Percentiles rank a stretch among this genome's conserved stretches.
Evolutionary conservation across 306 rosid species (phyloP).

Genomic region (Quercus aquifolioides): DNA sequence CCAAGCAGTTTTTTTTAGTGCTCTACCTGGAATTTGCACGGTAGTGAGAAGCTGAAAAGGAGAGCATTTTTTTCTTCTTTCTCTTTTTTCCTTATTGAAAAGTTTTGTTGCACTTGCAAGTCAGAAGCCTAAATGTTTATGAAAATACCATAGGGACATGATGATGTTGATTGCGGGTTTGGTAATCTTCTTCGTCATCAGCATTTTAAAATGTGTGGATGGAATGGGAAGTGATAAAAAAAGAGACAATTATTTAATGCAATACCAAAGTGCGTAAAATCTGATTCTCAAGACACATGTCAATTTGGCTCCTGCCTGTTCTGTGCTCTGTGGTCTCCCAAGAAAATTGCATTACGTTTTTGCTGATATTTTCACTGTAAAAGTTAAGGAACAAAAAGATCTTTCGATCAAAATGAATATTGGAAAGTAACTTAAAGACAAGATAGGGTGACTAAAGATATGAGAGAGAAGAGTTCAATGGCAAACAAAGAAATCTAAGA

Average conservation of each 20-base stretch:
- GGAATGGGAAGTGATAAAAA: constrained; percentile 15
- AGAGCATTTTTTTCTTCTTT: not conserved
- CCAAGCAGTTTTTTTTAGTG: not conserved
- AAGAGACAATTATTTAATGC: not conserved
- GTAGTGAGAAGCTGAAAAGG: constrained; percentile 2
- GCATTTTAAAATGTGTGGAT: constrained; percentile 29
- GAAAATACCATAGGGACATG: not conserved
- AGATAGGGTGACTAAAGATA: not conserved
- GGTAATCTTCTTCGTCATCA: constrained; percentile 22
- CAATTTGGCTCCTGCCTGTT: not conserved
- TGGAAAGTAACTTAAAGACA: not conserved
- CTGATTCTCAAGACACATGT: not conserved
- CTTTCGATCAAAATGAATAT: no score
- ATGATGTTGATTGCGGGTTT: constrained; percentile 1
- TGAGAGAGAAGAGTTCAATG: not conserved
- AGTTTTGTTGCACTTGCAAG: not conserved
- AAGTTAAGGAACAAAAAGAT: not conserved
- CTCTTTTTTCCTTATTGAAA: not conserved
- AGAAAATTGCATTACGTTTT: not conserved
- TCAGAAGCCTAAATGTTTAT: not conserved
- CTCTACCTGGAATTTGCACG: not conserved
- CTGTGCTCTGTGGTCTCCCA: not conserved
- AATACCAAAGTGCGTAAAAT: not conserved
- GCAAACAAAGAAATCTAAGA: not conserved
- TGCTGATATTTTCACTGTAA: not conserved